A percentile compares a stretch with the other conserved stretches of the same genome.
phyloP scores from a whole-genome alignment of 768 basidiomycete species.

The Lentinus tigrinus region DNA sequence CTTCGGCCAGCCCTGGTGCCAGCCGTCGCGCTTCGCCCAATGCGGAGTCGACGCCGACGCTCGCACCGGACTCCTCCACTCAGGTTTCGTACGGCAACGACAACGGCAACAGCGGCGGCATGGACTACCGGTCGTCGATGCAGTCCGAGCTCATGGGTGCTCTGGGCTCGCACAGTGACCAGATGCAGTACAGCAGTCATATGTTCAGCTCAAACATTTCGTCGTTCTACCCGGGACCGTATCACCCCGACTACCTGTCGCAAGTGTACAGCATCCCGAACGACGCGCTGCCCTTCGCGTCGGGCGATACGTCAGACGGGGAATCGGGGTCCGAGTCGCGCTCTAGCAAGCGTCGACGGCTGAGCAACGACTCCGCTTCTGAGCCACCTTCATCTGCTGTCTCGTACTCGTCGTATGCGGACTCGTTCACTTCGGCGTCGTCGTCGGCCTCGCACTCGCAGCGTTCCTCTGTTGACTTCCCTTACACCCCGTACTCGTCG shows the following conservation, averaged over 20 bases:
- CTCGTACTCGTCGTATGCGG: constrained; percentile 60
- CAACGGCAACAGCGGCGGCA: constrained; percentile 27
- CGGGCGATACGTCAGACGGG: constrained; percentile 44
- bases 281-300: constrained; percentile 55
- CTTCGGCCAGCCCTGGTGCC: constrained; percentile 72
- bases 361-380: constrained; percentile 57
- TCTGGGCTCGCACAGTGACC: constrained; percentile 33
- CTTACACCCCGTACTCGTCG: constrained; percentile 54
- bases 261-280: constrained; percentile 45
- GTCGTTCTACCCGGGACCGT: constrained; percentile 62
- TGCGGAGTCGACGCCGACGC: constrained; percentile 54
- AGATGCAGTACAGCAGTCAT: constrained; percentile 21
- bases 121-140: constrained; percentile 36
- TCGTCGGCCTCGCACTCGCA: constrained; percentile 59
- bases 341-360: constrained; percentile 64
- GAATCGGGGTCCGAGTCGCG: constrained; percentile 35
- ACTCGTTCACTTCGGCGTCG: constrained; percentile 55
- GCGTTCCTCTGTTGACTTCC: constrained; percentile 62
- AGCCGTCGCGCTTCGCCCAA: constrained; percentile 73
- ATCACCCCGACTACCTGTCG: constrained; percentile 68
- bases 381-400: constrained; percentile 61
- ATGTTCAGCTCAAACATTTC: constrained; percentile 37
- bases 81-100: constrained; percentile 37
- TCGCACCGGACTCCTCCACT: constrained; percentile 71
- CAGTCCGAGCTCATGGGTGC: constrained; percentile 56